Conservation (phyloP, 768 basidiomycete species). For the Rhodotorula paludigena region DNA sequence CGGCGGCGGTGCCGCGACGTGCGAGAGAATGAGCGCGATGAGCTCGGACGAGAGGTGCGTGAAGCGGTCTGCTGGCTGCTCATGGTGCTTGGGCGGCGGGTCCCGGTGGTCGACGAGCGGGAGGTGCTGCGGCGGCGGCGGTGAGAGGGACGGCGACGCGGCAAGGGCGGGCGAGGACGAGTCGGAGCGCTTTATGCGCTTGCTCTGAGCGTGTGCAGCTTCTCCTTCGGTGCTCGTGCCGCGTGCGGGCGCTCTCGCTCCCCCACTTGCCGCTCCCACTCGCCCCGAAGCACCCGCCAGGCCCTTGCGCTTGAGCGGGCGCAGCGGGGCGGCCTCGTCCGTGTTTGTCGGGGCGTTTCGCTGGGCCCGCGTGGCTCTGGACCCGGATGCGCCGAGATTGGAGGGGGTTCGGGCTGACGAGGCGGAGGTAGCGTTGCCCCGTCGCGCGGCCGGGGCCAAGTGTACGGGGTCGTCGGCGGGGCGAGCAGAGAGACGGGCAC, state of each 20-base stretch:
- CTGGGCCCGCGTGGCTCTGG: not conserved
- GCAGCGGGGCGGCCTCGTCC: no score
- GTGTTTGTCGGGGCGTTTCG: no score
- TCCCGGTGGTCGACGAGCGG: not conserved
- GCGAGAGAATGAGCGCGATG: conserved; percentile 23
- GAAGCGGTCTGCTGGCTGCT: conserved; percentile 25
- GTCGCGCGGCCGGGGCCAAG: not conserved
- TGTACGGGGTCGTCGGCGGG: not conserved
- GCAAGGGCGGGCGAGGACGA: no score
- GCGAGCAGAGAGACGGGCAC: not conserved
- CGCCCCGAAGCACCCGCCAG: not conserved
- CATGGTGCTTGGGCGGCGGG: not conserved
- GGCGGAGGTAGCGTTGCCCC: not conserved
- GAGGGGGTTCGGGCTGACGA: not conserved
- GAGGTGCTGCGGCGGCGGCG: not conserved
- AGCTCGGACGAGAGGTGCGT: conserved; percentile 28
- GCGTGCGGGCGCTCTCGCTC: not conserved
- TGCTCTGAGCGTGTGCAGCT: no score
- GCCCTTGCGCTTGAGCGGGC: not conserved
- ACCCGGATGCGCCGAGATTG: not conserved
- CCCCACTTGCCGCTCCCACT: not conserved
- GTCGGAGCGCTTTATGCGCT: conserved; percentile 1
- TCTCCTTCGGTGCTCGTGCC: not conserved
- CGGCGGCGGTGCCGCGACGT: conserved; percentile 6
- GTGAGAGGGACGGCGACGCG: not conserved